Conservation (phyloP, 495 filamentous ascomycete genomes). For the Neurospora africana region DNA sequence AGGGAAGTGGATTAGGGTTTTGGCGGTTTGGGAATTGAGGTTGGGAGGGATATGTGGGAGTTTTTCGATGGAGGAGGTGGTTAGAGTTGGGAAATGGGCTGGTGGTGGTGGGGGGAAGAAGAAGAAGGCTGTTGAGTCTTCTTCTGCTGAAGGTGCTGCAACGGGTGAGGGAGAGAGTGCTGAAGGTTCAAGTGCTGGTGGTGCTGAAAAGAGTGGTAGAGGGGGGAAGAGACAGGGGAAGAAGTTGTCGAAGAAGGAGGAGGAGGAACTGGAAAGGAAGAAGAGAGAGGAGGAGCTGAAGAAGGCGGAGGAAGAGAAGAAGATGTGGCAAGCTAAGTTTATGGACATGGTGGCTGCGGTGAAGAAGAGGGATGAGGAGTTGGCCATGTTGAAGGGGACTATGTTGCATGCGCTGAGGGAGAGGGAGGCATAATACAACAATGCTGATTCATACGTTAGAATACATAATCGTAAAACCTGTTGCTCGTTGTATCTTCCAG, state of each 20-base stretch:
- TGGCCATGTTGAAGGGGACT: slow-evolving; percentile 13
- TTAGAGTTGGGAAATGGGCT: slow-evolving; percentile 24
- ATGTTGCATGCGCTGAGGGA: slow-evolving; percentile 14
- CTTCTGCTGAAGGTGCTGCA: neutral
- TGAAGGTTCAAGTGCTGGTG: neutral
- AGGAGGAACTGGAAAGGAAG: slow-evolving; percentile 15
- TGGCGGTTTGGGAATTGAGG: slow-evolving; percentile 35
- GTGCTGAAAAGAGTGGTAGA: slow-evolving; percentile 2
- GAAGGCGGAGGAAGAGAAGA: slow-evolving; percentile 14
- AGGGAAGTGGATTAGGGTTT: slow-evolving; percentile 29
- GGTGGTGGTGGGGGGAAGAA: slow-evolving; percentile 10
- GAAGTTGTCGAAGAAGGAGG: slow-evolving; percentile 3
- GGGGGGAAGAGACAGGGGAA: slow-evolving; percentile 10
- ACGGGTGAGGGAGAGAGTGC: neutral
- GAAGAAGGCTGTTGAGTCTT: neutral
- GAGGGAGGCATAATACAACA: neutral
- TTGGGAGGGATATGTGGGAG: slow-evolving; percentile 32
- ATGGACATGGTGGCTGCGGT: slow-evolving; percentile 21
- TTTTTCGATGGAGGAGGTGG: slow-evolving; percentile 39
- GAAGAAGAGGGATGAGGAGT: slow-evolving; percentile 21
- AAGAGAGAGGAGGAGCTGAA: slow-evolving; percentile 17
- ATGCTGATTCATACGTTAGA: neutral
- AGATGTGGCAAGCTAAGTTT: slow-evolving; percentile 31
- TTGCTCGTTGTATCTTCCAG: neutral
- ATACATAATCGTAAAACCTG: no score